Evolutionary conservation across 2,329 filamentous ascomycete species (phyloP).

Genomic region (Penicillium sp.): DNA sequence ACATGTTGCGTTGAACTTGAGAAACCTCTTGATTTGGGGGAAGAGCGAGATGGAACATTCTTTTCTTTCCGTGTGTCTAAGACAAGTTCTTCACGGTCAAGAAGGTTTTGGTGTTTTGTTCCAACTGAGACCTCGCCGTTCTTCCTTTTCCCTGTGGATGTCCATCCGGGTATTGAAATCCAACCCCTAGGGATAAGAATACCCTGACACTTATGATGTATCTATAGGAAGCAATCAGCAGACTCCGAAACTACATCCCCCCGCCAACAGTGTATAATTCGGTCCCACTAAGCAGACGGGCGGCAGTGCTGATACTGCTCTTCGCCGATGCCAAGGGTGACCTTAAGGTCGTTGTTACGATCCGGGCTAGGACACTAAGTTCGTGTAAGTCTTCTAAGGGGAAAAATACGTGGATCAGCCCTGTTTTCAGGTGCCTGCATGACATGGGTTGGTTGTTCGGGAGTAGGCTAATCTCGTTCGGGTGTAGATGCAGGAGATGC

Average conservation of each 20-base stretch:
- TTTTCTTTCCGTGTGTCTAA: background rate
- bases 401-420: slow-evolving; percentile 1
- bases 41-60: slow-evolving; percentile 7
- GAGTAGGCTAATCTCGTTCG: slow-evolving; percentile 14
- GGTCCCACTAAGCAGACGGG: slow-evolving; percentile 64
- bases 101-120: background rate
- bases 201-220: background rate
- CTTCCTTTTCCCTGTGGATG: slow-evolving; percentile 18
- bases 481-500: slow-evolving; percentile 72
- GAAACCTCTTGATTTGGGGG: background rate
- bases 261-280: slow-evolving; percentile 58
- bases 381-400: slow-evolving; percentile 48
- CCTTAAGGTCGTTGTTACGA: slow-evolving; percentile 65
- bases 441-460: slow-evolving; percentile 15
- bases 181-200: slow-evolving; percentile 6
- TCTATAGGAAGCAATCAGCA: slow-evolving; percentile 53
- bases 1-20: background rate
- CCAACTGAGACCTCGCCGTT: background rate
- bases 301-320: slow-evolving; percentile 82
- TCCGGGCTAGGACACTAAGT: slow-evolving; percentile 59
- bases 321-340: slow-evolving; percentile 83
- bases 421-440: slow-evolving; percentile 15
- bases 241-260: slow-evolving; percentile 57
- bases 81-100: background rate
- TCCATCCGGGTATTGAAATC: slow-evolving; percentile 23